These are phyloP conservation scores for Anaeramoeba ignava DNA, from an alignment of 78 protist genomes.

Conservation along the genomic window DNA sequence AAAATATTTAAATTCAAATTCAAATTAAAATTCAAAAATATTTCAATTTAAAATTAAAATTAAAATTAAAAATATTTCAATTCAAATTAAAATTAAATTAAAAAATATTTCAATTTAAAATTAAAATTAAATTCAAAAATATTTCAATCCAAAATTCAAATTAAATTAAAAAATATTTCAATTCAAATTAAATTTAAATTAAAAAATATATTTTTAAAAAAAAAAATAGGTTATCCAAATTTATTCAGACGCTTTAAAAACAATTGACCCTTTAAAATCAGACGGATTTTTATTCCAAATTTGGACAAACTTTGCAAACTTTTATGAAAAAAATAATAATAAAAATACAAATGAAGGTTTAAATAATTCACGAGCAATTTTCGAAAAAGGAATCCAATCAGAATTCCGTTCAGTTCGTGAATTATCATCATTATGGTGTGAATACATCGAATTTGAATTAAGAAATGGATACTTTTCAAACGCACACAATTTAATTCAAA, in stretches of 20 bases:
- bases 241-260: constrained; percentile 40
- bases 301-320: constrained; percentile 29
- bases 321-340: constrained; percentile 14
- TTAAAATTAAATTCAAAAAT: no score
- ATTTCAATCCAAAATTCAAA: no score
- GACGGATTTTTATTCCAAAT: constrained; percentile 4
- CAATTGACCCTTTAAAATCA: constrained; percentile 44
- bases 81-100: no score
- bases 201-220: no score
- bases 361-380: not conserved
- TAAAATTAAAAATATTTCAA: no score
- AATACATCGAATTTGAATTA: not conserved
- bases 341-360: no score
- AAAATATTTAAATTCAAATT: no score
- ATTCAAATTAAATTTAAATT: no score
- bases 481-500: not conserved
- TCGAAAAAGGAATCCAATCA: not conserved
- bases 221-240: constrained; percentile 40
- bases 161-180: no score
- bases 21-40: no score
- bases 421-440: not conserved
- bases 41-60: no score
- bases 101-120: no score
- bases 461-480: not conserved
- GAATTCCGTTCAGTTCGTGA: not conserved